Conservation (phyloP, 2,329 filamentous ascomycete species). For the Graphium sp. region DNA sequence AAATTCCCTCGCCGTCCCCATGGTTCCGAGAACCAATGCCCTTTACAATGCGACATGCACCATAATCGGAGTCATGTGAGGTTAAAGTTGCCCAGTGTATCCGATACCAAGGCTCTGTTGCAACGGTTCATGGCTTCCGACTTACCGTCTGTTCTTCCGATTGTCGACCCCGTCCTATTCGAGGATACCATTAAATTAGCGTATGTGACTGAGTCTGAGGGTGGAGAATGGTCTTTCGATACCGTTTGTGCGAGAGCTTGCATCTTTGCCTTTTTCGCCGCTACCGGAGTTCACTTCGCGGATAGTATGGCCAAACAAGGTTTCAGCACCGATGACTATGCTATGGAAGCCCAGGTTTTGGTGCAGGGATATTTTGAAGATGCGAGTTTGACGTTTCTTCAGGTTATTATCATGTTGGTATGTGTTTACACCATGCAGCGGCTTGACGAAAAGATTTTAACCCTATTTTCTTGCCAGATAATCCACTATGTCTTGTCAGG, state of each 20-base stretch:
- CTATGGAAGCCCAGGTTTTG: conserved; percentile 21
- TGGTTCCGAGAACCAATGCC: conserved; percentile 2
- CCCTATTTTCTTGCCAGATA: too few relatives aligned
- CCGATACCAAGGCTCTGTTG: conserved; percentile 10
- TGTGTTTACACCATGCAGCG: too few relatives aligned
- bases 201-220: conserved; percentile 16
- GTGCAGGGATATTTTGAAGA: conserved; percentile 23
- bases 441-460: too few relatives aligned
- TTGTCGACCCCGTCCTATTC: conserved; percentile 29
- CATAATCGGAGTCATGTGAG: too few relatives aligned
- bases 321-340: conserved; percentile 22
- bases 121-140: conserved; percentile 12
- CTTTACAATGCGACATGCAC: too few relatives aligned
- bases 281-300: conserved; percentile 12
- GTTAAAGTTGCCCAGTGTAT: conserved; percentile 19
- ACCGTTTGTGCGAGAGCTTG: conserved; percentile 22
- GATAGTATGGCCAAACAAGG: conserved; percentile 6
- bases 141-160: conserved; percentile 26
- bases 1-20: conserved; percentile 5
- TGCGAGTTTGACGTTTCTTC: conserved; percentile 22
- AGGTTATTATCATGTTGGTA: conserved; percentile 30
- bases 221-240: conserved; percentile 8
- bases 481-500: too few relatives aligned
- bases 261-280: conserved; percentile 28
- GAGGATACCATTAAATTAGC: conserved; percentile 23